Evolutionary conservation across 2,329 filamentous ascomycete genomes (phyloP).

Genomic region (Cercospora sesami): DNA sequence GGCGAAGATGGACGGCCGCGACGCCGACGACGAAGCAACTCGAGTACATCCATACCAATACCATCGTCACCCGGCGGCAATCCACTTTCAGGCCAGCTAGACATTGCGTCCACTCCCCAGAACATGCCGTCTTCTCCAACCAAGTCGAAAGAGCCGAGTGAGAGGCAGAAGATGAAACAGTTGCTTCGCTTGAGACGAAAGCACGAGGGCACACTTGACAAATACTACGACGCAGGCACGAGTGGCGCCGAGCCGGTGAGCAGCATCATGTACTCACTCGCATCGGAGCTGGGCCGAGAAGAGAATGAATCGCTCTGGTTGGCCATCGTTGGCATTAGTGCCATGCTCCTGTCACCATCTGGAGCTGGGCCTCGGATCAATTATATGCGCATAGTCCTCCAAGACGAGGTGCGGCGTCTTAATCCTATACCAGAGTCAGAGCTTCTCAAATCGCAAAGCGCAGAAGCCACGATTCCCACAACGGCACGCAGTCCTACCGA

Average conservation of each 20-base stretch:
- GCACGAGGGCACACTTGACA: conserved; percentile 72
- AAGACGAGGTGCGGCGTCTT: conserved; percentile 89
- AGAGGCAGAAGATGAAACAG: conserved; percentile 68
- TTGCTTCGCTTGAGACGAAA: conserved; percentile 73
- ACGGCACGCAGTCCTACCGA: conserved; percentile 87
- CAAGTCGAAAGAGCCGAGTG: conserved; percentile 64
- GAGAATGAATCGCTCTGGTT: conserved; percentile 97
- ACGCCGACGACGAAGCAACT: conserved; percentile 84
- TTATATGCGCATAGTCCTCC: conserved; percentile 77
- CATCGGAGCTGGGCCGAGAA: conserved; percentile 90
- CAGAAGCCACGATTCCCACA: conserved; percentile 80
- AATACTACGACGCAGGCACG: conserved; percentile 82
- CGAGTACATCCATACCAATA: conserved; percentile 69
- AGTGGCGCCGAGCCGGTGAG: conserved; percentile 95
- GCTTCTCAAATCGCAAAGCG: conserved; percentile 57
- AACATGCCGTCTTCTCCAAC: conserved; percentile 57
- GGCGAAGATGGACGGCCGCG: conserved; percentile 65
- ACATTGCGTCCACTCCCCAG: conserved; percentile 33
- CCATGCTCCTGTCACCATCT: conserved; percentile 70
- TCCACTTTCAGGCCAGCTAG: conserved; percentile 38
- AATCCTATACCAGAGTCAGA: conserved; percentile 72
- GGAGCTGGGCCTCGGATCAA: conserved; percentile 70
- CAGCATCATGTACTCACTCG: conserved; percentile 89
- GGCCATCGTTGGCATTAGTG: conserved; percentile 91
- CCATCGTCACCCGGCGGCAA: conserved; percentile 60